These are phyloP conservation scores for Tolypocladium inflatum DNA, from an alignment of 2,329 filamentous ascomycete species.

Conservation along the genomic window DNA sequence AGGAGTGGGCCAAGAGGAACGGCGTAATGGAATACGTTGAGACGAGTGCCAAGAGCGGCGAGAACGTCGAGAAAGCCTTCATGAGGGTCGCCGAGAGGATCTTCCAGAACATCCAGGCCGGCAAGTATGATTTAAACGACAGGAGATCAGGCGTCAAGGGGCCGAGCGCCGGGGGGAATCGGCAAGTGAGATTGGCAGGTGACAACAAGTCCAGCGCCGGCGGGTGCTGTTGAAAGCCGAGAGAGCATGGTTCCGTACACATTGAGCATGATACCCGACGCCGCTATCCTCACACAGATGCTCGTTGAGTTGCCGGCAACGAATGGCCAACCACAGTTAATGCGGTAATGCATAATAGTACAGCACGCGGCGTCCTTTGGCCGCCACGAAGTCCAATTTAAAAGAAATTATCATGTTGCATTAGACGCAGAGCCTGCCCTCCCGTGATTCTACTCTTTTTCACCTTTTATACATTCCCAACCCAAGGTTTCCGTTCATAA, in stretches of 20 bases:
- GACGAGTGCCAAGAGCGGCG: slow-evolving; percentile 90
- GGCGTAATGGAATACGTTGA: slow-evolving; percentile 90
- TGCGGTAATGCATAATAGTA: not conserved
- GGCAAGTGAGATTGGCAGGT: slow-evolving; percentile 35
- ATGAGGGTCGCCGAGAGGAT: slow-evolving; percentile 90
- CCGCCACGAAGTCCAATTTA: not conserved
- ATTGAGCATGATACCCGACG: slow-evolving; percentile 18
- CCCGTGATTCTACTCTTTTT: slow-evolving; percentile 8
- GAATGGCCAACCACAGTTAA: not conserved
- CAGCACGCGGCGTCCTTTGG: not conserved
- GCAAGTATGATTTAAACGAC: slow-evolving; percentile 90
- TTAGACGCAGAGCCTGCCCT: slow-evolving; percentile 16
- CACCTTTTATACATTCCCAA: slow-evolving; percentile 12
- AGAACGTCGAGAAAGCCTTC: slow-evolving; percentile 89
- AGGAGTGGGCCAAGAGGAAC: slow-evolving; percentile 80
- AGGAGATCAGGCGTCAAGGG: slow-evolving; percentile 85
- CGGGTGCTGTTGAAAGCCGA: slow-evolving; percentile 34
- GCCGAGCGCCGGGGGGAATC: slow-evolving; percentile 38
- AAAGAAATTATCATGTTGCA: slow-evolving; percentile 17
- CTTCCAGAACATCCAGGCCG: slow-evolving; percentile 92
- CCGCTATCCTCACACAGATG: not conserved
- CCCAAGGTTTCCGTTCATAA: slow-evolving; percentile 8
- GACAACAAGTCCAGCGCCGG: slow-evolving; percentile 28
- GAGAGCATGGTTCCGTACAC: not conserved
- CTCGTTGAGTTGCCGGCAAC: not conserved